Evolutionary conservation across 176 grass and related monocot species (phyloP).

Genomic region (Poa annua): DNA sequence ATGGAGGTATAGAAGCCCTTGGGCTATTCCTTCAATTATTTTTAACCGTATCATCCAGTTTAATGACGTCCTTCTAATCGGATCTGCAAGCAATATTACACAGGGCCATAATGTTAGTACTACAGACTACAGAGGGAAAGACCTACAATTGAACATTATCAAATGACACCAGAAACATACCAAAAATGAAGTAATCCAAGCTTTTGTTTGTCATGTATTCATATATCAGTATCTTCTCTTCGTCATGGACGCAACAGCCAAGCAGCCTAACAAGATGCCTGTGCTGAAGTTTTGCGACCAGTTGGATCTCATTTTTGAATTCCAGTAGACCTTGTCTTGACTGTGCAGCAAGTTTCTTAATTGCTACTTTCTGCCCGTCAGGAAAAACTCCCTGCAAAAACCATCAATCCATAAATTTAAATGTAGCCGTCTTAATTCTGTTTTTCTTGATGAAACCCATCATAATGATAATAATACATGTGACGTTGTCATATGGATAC

Average conservation of each 20-base stretch:
- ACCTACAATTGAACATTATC: not conserved
- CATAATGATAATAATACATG: not conserved
- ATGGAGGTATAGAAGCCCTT: slow-evolving; percentile 48
- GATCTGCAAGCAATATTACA: slow-evolving; percentile 44
- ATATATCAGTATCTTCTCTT: slow-evolving; percentile 75
- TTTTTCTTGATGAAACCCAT: not conserved
- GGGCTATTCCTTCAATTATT: slow-evolving; percentile 51
- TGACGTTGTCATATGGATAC: not conserved
- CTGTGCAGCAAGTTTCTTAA: slow-evolving; percentile 60
- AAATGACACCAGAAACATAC: slow-evolving; percentile 33
- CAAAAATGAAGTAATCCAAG: slow-evolving; percentile 72
- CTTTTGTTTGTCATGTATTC: slow-evolving; percentile 80
- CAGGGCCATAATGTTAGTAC: slow-evolving; percentile 17
- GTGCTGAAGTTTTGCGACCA: slow-evolving; percentile 69
- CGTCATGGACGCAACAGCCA: slow-evolving; percentile 51
- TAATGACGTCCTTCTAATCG: slow-evolving; percentile 27
- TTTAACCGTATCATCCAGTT: slow-evolving; percentile 47
- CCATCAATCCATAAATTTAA: slow-evolving; percentile 10
- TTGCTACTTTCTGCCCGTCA: slow-evolving; percentile 58
- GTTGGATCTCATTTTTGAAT: slow-evolving; percentile 66
- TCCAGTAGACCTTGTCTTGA: slow-evolving; percentile 69
- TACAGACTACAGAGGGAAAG: not conserved
- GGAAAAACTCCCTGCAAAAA: slow-evolving; percentile 57
- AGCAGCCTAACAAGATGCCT: slow-evolving; percentile 58
- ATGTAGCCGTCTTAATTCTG: not conserved